Evolutionary conservation across 2,329 filamentous ascomycete genomes (phyloP).

Genomic region (Fusarium devonianum): DNA sequence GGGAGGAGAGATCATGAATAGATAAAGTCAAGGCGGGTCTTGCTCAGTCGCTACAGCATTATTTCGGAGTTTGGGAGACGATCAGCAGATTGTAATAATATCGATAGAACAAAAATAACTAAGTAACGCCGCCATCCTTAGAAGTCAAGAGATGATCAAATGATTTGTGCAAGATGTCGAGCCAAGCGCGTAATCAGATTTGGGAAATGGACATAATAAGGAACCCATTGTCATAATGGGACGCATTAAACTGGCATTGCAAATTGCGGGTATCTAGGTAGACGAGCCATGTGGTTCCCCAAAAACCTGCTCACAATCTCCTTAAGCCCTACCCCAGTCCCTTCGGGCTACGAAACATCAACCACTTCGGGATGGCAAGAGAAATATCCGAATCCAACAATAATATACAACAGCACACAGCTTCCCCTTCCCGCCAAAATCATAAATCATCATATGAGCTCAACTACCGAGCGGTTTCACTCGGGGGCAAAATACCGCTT

Average conservation of each 20-base stretch:
- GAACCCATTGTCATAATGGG: too few species aligned
- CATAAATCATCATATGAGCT: slow-evolving; percentile 34
- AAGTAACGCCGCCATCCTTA: slow-evolving; percentile 5
- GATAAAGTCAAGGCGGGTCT: slow-evolving; percentile 19
- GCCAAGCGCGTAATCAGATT: too few species aligned
- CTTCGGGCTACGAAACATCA: too few species aligned
- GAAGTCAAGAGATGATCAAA: neutral
- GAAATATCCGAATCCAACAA: too few species aligned
- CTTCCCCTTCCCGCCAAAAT: slow-evolving; percentile 19
- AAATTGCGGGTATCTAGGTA: too few species aligned
- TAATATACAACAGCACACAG: slow-evolving; percentile 28
- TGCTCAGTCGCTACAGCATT: slow-evolving; percentile 26
- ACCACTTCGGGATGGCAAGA: too few species aligned
- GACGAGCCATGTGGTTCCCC: too few species aligned
- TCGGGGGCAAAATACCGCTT: slow-evolving; percentile 78
- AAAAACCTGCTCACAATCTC: too few species aligned
- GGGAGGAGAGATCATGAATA: neutral
- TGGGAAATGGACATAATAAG: too few species aligned
- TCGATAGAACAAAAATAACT: slow-evolving; percentile 13
- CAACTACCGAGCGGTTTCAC: slow-evolving; percentile 37
- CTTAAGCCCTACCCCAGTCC: too few species aligned
- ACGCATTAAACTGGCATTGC: slow-evolving; percentile 15
- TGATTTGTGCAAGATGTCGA: too few species aligned
- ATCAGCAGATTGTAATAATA: slow-evolving; percentile 27
- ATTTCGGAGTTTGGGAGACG: slow-evolving; percentile 3